Evolutionary conservation across 2,329 filamentous ascomycete genomes (phyloP).

Genomic region (Alternaria sp.): DNA sequence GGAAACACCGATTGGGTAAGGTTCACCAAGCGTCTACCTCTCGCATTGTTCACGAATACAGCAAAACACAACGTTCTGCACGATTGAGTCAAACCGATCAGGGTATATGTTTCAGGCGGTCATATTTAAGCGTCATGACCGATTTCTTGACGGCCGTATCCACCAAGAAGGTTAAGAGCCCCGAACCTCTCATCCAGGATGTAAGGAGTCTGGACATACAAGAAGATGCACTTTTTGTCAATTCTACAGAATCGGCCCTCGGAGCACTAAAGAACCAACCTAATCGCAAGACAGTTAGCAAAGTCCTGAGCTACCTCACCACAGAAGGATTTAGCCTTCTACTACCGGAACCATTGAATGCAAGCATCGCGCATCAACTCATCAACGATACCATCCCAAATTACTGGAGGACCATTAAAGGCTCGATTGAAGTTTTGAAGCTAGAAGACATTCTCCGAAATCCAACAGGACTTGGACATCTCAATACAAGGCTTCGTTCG

Average conservation of each 20-base stretch:
- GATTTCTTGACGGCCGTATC: slow-evolving; percentile 61
- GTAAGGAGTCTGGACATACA: slow-evolving; percentile 21
- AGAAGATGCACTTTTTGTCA: slow-evolving; percentile 24
- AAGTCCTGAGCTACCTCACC: slow-evolving; percentile 63
- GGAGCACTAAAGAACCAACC: slow-evolving; percentile 70
- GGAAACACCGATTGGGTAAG: slow-evolving; percentile 31
- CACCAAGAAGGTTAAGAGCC: slow-evolving; percentile 37
- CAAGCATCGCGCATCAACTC: slow-evolving; percentile 78
- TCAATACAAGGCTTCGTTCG: slow-evolving; percentile 73
- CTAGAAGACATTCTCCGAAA: slow-evolving; percentile 75
- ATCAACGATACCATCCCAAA: slow-evolving; percentile 79
- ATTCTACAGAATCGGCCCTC: slow-evolving; percentile 62
- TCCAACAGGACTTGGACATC: slow-evolving; percentile 79
- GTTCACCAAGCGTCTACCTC: slow-evolving; percentile 5
- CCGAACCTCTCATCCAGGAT: slow-evolving; percentile 28
- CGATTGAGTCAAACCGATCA: neutral
- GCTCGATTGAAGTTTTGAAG: slow-evolving; percentile 35
- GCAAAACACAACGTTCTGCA: neutral
- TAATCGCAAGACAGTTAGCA: slow-evolving; percentile 64
- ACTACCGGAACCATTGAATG: slow-evolving; percentile 70
- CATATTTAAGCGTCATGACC: slow-evolving; percentile 51
- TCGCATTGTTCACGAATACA: slow-evolving; percentile 1
- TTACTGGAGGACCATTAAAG: slow-evolving; percentile 71
- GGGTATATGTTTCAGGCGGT: neutral
- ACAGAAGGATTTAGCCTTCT: slow-evolving; percentile 64